phyloP scores from a whole-genome alignment of 306 rosid species.

The Biancaea sappan region DNA sequence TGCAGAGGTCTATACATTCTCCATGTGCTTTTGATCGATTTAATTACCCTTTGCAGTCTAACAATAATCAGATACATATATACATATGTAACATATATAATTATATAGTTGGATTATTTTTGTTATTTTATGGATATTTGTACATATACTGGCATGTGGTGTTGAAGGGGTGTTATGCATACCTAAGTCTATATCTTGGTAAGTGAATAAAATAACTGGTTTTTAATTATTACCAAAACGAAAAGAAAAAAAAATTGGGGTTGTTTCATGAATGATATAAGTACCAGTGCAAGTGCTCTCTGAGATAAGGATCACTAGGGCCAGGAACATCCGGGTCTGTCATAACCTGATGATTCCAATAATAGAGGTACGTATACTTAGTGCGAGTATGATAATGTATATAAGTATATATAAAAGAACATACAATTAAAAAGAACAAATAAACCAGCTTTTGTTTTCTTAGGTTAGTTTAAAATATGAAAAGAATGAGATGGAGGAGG shows the following conservation, averaged over 20 bases:
- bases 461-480: neutral
- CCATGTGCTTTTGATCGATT: neutral
- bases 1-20: neutral
- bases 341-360: slow-evolving; percentile 56
- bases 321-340: slow-evolving; percentile 99
- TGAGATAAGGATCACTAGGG: slow-evolving; percentile 93
- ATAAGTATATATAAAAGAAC: too few species aligned
- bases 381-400: neutral
- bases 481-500: neutral
- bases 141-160: too few species aligned
- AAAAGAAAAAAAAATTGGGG: neutral
- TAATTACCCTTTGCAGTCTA: neutral
- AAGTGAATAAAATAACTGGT: neutral
- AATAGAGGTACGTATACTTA: slow-evolving; percentile 7
- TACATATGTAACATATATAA: too few species aligned
- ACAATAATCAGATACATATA: neutral
- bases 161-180: neutral
- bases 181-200: neutral
- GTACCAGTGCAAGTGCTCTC: slow-evolving; percentile 94
- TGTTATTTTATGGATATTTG: neutral
- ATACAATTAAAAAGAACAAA: neutral
- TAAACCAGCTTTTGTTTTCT: slow-evolving; percentile 11
- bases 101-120: neutral
- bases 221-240: neutral
- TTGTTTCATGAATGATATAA: neutral